These are phyloP conservation scores for Shiraia bambusicola DNA, from an alignment of 2,329 filamentous ascomycete species.

Conservation along the genomic window DNA sequence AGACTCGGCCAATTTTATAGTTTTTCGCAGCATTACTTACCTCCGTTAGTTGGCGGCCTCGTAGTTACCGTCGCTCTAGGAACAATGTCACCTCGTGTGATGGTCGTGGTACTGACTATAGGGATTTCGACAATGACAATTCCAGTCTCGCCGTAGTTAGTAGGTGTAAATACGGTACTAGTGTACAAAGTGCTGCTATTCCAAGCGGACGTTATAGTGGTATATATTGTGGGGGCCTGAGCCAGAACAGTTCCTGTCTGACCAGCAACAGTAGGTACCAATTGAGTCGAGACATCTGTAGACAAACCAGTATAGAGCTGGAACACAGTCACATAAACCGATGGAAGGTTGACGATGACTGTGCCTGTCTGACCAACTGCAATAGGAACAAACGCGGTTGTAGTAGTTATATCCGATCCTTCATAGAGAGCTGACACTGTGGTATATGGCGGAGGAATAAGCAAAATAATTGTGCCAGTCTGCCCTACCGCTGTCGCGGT, in stretches of 20 bases:
- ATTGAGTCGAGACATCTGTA: background rate
- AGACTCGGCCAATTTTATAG: too few species aligned
- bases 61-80: too few species aligned
- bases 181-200: too few species aligned
- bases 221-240: background rate
- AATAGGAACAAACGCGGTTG: background rate
- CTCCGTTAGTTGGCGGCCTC: too few species aligned
- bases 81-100: too few species aligned
- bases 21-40: too few species aligned
- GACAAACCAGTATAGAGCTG: background rate
- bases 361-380: slow-evolving; percentile 1
- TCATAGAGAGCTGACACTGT: background rate
- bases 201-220: background rate
- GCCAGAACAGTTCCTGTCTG: slow-evolving; percentile 1
- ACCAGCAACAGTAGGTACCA: background rate
- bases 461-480: background rate
- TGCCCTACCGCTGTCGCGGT: background rate
- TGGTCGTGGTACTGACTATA: too few species aligned
- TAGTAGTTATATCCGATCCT: background rate
- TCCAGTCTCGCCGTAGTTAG: too few species aligned
- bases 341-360: background rate
- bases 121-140: too few species aligned
- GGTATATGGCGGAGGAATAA: slow-evolving; percentile 1
- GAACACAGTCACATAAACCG: background rate
- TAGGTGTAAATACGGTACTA: too few species aligned